These are phyloP conservation scores for Toxicodendron radicans DNA, from an alignment of 345 rosid species.

Conservation along the genomic window DNA sequence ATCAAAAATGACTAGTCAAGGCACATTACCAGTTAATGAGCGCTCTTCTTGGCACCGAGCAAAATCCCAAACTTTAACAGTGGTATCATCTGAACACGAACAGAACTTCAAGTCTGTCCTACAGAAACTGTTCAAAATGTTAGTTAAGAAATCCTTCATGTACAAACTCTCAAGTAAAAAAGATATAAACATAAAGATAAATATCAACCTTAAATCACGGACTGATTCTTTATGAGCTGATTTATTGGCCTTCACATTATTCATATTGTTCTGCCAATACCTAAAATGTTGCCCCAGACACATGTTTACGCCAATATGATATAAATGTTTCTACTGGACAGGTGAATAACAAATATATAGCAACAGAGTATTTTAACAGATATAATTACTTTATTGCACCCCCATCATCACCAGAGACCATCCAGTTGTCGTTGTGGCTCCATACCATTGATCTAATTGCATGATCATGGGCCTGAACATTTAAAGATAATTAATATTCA, in stretches of 20 bases:
- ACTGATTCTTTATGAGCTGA: conserved; percentile 97
- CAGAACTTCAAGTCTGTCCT: conserved; percentile 98
- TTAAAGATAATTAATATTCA: conserved; percentile 10
- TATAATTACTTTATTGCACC: conserved; percentile 78
- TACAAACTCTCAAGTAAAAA: background rate
- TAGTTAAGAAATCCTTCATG: conserved; percentile 19
- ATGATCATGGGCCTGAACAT: conserved; percentile 89
- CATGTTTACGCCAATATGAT: conserved; percentile 2
- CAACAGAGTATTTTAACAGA: background rate
- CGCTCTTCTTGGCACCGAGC: conserved; percentile 92
- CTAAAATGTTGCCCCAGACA: conserved; percentile 34
- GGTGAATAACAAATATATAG: background rate
- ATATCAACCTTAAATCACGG: conserved; percentile 74
- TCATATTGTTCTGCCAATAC: conserved; percentile 99
- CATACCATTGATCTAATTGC: conserved; percentile 97
- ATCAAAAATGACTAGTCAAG: conserved; percentile 17
- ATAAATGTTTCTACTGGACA: background rate
- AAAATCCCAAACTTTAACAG: conserved; percentile 98
- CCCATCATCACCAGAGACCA: conserved; percentile 99
- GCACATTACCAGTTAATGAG: conserved; percentile 87
- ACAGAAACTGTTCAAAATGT: conserved; percentile 71
- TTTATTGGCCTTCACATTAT: conserved; percentile 92
- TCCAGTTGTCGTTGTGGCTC: conserved; percentile 98
- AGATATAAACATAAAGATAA: background rate
- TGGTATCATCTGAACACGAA: conserved; percentile 96